Conservation (phyloP, 2,329 filamentous ascomycete genomes). For the Seiridium unicorne region DNA sequence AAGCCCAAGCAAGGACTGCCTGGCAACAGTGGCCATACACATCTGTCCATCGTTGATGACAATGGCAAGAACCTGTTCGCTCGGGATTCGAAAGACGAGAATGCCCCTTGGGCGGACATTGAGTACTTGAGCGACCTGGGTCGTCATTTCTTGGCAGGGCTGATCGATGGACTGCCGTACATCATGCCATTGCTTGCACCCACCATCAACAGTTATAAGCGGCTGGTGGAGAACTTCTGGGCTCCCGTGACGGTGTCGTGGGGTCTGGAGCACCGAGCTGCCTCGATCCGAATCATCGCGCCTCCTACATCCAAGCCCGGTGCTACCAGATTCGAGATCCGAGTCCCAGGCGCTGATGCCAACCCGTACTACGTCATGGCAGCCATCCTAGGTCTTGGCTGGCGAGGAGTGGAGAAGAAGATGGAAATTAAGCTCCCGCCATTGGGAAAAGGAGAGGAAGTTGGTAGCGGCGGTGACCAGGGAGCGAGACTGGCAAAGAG, state of each 20-base stretch:
- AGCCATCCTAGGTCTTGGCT: constrained; percentile 83
- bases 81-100: constrained; percentile 68
- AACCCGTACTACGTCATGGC: constrained; percentile 87
- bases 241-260: constrained; percentile 96
- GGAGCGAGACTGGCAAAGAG: constrained; percentile 80
- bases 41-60: constrained; percentile 81
- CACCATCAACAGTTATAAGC: constrained; percentile 97
- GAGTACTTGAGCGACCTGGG: constrained; percentile 82
- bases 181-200: constrained; percentile 95
- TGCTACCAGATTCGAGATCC: constrained; percentile 88
- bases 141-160: constrained; percentile 86
- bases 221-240: constrained; percentile 98
- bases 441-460: constrained; percentile 79
- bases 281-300: constrained; percentile 84
- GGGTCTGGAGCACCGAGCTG: constrained; percentile 93
- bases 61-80: constrained; percentile 83
- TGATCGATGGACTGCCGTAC: constrained; percentile 85
- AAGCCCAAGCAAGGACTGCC: constrained; percentile 90
- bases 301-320: constrained; percentile 82
- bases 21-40: constrained; percentile 94
- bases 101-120: constrained; percentile 73
- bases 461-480: constrained; percentile 68
- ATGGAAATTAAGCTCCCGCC: constrained; percentile 79
- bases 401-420: constrained; percentile 90
- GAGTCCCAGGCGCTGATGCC: constrained; percentile 90